Conservation (phyloP, 164 flowering plant species). For the Brasenia schreberi region DNA sequence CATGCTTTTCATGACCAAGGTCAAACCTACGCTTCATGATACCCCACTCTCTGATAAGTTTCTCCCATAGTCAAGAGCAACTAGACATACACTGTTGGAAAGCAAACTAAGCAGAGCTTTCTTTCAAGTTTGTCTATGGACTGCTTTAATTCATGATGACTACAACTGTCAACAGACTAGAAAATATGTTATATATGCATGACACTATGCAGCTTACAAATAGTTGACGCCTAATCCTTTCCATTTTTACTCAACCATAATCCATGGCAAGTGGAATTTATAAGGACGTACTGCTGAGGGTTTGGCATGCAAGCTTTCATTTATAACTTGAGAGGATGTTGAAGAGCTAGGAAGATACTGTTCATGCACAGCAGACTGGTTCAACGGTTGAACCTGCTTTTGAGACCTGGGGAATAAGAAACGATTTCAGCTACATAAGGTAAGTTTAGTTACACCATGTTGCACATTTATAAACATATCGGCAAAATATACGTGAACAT, state of each 20-base stretch:
- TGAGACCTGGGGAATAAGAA: constrained; percentile 40
- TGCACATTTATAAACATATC: background rate
- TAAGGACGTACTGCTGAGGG: background rate
- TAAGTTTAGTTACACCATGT: background rate
- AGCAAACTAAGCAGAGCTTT: too few relatives aligned
- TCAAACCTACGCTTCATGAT: too few relatives aligned
- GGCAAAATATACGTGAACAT: background rate
- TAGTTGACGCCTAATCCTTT: too few relatives aligned
- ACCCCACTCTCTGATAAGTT: too few relatives aligned
- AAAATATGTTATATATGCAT: background rate
- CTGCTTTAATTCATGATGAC: too few relatives aligned
- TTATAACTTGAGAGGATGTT: constrained; percentile 58
- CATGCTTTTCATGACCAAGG: too few relatives aligned
- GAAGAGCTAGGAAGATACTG: constrained; percentile 31
- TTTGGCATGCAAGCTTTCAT: constrained; percentile 50
- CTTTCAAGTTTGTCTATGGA: too few relatives aligned
- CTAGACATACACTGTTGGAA: too few relatives aligned
- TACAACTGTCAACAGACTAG: too few relatives aligned
- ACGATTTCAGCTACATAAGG: background rate
- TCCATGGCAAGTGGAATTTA: background rate
- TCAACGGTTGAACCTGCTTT: constrained; percentile 67
- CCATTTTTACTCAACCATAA: background rate
- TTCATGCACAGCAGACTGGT: constrained; percentile 69
- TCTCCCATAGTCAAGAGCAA: too few relatives aligned
- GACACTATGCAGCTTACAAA: background rate